A percentile compares a stretch with the other conserved stretches of the same genome.
Evolutionary conservation across 257 asterid genomes (phyloP).

Genomic region (Sherardia arvensis): DNA sequence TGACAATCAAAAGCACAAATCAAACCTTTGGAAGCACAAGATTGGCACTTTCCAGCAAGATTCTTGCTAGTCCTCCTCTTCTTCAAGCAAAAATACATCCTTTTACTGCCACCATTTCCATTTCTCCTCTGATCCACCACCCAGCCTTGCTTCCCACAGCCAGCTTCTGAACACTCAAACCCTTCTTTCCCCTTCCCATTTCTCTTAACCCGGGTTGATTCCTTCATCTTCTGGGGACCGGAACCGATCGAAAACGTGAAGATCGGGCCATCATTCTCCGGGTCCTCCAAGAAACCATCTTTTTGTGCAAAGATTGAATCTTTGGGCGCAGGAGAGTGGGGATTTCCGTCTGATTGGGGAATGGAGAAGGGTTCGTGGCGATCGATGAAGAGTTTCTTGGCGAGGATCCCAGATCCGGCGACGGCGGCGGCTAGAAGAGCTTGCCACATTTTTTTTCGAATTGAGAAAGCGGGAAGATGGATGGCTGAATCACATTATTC

Average conservation of each 20-base stretch:
- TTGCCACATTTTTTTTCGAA: slow-evolving; percentile 58
- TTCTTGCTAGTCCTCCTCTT: slow-evolving; percentile 59
- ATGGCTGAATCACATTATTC: slow-evolving; percentile 5
- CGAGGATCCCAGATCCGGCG: slow-evolving; percentile 76
- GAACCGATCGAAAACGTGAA: slow-evolving; percentile 51
- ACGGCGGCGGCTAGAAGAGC: slow-evolving; percentile 55
- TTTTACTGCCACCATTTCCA: slow-evolving; percentile 20
- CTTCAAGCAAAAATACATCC: slow-evolving; percentile 44
- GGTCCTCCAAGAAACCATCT: slow-evolving; percentile 16
- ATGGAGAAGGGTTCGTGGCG: slow-evolving; percentile 19
- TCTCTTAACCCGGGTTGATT: slow-evolving; percentile 18
- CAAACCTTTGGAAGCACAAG: slow-evolving; percentile 60
- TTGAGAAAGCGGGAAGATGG: not conserved
- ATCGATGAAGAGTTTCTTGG: slow-evolving; percentile 41
- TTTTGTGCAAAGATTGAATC: slow-evolving; percentile 18
- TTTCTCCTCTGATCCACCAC: slow-evolving; percentile 26
- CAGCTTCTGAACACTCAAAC: slow-evolving; percentile 26
- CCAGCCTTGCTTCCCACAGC: slow-evolving; percentile 25
- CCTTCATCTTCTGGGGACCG: slow-evolving; percentile 20
- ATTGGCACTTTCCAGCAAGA: slow-evolving; percentile 46
- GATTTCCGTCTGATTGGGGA: slow-evolving; percentile 10
- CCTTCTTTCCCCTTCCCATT: slow-evolving; percentile 28
- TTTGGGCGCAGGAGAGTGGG: slow-evolving; percentile 13
- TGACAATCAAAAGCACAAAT: not conserved
- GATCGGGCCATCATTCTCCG: slow-evolving; percentile 22